phyloP scores from a whole-genome alignment of 306 rosid genomes.

The Medicago ruthenica region DNA sequence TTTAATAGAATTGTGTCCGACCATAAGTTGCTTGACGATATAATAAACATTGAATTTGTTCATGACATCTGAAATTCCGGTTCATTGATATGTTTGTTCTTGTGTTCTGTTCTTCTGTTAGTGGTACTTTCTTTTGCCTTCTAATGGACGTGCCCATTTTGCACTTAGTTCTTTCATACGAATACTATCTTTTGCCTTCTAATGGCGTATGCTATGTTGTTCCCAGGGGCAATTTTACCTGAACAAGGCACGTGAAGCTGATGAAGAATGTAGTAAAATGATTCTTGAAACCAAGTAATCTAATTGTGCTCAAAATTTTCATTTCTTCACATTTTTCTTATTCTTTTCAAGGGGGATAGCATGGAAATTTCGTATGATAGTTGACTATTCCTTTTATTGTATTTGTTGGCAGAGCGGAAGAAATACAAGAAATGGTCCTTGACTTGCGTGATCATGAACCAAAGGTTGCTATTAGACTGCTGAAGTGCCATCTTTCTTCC shows the following conservation, averaged over 20 bases:
- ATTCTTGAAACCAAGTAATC: conserved; percentile 67
- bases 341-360: conserved; percentile 12
- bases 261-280: conserved; percentile 74
- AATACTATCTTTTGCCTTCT: background rate
- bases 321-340: background rate
- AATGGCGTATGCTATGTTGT: conserved; percentile 32
- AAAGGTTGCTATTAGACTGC: conserved; percentile 60
- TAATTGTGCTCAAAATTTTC: conserved; percentile 26
- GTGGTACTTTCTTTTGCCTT: background rate
- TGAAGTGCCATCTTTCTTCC: conserved; percentile 73
- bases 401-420: conserved; percentile 52
- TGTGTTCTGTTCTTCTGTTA: background rate
- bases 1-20: conserved; percentile 26
- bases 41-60: conserved; percentile 10
- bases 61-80: background rate
- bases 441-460: conserved; percentile 65
- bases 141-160: background rate
- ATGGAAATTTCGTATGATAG: conserved; percentile 20
- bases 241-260: conserved; percentile 66
- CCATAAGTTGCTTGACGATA: conserved; percentile 30
- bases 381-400: conserved; percentile 34
- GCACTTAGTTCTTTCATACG: background rate
- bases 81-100: conserved; percentile 16
- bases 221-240: conserved; percentile 71
- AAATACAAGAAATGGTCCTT: conserved; percentile 58